Evolutionary conservation across 495 filamentous ascomycete species (phyloP).

Genomic region (Aspergillus funiculosus): DNA sequence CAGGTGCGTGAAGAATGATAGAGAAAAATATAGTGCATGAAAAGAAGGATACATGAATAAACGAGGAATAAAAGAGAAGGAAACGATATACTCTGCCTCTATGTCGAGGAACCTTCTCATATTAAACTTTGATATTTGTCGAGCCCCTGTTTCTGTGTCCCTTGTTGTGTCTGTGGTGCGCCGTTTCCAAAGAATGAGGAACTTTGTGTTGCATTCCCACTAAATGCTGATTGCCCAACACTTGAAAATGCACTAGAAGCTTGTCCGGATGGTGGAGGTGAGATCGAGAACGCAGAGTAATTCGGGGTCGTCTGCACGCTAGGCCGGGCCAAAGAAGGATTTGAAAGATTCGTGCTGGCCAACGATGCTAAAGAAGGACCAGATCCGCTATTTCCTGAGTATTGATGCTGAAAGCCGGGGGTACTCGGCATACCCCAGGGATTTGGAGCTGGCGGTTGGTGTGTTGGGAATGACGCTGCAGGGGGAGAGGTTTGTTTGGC

Average conservation of each 20-base stretch:
- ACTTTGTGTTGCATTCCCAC: slow-evolving; percentile 16
- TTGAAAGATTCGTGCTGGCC: slow-evolving; percentile 24
- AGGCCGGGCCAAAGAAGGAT: slow-evolving; percentile 17
- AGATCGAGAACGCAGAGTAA: slow-evolving; percentile 44
- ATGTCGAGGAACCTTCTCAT: too few relatives aligned
- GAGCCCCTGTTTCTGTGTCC: slow-evolving; percentile 49
- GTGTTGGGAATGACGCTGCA: slow-evolving; percentile 25
- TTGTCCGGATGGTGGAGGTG: slow-evolving; percentile 36
- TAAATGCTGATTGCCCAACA: slow-evolving; percentile 17
- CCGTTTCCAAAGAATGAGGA: slow-evolving; percentile 18
- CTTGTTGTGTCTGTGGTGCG: slow-evolving; percentile 24
- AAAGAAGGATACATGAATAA: slow-evolving; percentile 1
- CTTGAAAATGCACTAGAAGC: slow-evolving; percentile 6
- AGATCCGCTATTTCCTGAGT: slow-evolving; percentile 17
- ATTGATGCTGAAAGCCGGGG: slow-evolving; percentile 12
- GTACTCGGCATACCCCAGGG: slow-evolving; percentile 22
- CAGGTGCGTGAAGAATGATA: too few relatives aligned
- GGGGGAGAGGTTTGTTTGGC: slow-evolving; percentile 28
- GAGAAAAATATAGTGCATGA: not conserved
- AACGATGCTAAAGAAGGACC: slow-evolving; percentile 26
- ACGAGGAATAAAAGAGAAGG: slow-evolving; percentile 12
- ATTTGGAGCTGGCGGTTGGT: slow-evolving; percentile 30
- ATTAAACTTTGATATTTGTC: slow-evolving; percentile 80
- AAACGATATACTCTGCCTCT: not conserved
- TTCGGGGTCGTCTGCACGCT: slow-evolving; percentile 26